Evolutionary conservation across 2,329 filamentous ascomycete species (phyloP).

Genomic region (Aureobasidium sp.): DNA sequence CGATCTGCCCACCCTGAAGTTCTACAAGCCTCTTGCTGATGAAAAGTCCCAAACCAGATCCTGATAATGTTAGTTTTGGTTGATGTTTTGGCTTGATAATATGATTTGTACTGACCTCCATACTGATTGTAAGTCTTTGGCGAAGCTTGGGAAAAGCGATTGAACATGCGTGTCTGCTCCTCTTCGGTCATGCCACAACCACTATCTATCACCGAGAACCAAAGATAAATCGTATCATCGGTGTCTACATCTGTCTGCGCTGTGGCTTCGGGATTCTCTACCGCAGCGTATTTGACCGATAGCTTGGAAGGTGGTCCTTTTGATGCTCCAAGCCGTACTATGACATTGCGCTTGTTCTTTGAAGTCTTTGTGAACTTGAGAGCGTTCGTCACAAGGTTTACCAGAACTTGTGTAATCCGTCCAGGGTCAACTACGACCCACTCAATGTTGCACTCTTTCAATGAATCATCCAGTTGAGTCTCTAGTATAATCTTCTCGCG

Average conservation of each 20-base stretch:
- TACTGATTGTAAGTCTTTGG: too few relatives aligned
- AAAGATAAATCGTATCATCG: slow-evolving; percentile 33
- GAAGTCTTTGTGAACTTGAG: slow-evolving; percentile 29
- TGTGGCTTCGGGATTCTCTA: neutral
- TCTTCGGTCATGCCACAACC: slow-evolving; percentile 39
- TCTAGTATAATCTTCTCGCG: slow-evolving; percentile 54
- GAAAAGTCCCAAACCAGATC: slow-evolving; percentile 72
- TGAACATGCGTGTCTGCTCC: slow-evolving; percentile 56
- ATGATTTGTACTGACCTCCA: too few relatives aligned
- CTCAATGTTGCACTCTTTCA: slow-evolving; percentile 35
- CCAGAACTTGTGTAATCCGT: slow-evolving; percentile 40
- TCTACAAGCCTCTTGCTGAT: slow-evolving; percentile 74
- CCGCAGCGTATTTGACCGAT: neutral
- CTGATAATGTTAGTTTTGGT: slow-evolving; percentile 63
- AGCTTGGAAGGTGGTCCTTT: neutral
- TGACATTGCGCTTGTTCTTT: neutral
- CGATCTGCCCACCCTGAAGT: slow-evolving; percentile 75
- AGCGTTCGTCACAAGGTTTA: slow-evolving; percentile 35
- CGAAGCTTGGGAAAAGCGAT: slow-evolving; percentile 70
- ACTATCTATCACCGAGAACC: slow-evolving; percentile 39
- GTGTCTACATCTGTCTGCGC: neutral
- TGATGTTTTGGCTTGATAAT: too few relatives aligned
- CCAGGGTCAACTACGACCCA: slow-evolving; percentile 31
- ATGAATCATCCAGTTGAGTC: slow-evolving; percentile 34
- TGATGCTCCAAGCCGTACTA: slow-evolving; percentile 44